phyloP scores from a whole-genome alignment of 1,284 basidiomycete species.

The Cutaneotrichosporon cavernicola region DNA sequence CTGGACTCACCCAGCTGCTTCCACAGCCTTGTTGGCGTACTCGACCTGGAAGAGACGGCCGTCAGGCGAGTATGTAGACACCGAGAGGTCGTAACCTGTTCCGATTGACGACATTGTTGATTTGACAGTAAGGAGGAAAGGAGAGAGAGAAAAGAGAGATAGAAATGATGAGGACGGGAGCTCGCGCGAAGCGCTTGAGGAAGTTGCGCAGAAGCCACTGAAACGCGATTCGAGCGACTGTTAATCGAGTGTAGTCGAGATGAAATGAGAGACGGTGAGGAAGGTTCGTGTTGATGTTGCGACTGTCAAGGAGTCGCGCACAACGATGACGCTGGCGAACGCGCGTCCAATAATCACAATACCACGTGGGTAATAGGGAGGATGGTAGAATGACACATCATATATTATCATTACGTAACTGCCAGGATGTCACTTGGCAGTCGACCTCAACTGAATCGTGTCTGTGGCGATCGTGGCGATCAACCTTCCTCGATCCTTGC shows the following conservation, averaged over 20 bases:
- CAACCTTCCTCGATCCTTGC: no score
- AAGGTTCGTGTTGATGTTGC: neutral
- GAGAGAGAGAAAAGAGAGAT: neutral
- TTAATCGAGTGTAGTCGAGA: neutral
- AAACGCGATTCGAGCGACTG: neutral
- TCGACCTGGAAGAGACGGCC: slow-evolving; percentile 99
- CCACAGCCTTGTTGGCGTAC: slow-evolving; percentile 97
- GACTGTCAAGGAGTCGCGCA: neutral
- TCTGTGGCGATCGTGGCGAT: neutral
- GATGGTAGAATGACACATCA: neutral
- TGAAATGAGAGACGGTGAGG: neutral
- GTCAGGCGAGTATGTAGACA: slow-evolving; percentile 97
- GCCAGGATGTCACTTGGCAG: neutral
- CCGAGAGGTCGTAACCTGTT: slow-evolving; percentile 97
- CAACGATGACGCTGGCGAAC: slow-evolving; percentile 9
- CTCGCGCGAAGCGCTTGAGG: neutral
- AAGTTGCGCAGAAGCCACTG: neutral
- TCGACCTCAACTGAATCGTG: neutral
- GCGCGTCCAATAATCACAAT: neutral
- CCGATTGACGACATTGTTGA: slow-evolving; percentile 91
- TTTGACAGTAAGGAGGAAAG: neutral
- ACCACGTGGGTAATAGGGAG: neutral
- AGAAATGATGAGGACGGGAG: neutral
- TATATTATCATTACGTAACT: neutral
- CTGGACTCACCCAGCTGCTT: slow-evolving; percentile 80